Evolutionary conservation across 2,329 filamentous ascomycete species (phyloP).

Genomic region (Grosmannia serpens): DNA sequence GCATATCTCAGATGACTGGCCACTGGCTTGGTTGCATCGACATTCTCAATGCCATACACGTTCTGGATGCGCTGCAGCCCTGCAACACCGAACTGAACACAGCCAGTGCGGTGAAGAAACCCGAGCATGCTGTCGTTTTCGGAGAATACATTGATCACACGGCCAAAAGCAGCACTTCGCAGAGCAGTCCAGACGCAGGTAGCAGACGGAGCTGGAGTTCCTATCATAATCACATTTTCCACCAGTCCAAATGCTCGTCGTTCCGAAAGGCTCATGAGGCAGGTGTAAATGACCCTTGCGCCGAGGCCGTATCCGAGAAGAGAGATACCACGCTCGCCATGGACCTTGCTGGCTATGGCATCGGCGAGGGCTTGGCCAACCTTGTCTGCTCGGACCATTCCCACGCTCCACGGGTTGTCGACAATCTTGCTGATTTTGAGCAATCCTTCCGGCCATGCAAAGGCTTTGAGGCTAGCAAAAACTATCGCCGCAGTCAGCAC

Average conservation of each 20-base stretch:
- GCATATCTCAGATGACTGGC: slow-evolving; percentile 62
- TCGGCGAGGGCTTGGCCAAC: slow-evolving; percentile 63
- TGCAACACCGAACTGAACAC: slow-evolving; percentile 71
- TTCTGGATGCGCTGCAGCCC: slow-evolving; percentile 66
- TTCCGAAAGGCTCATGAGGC: slow-evolving; percentile 68
- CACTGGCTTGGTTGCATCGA: slow-evolving; percentile 53
- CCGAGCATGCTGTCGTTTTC: slow-evolving; percentile 79
- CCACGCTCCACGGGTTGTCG: slow-evolving; percentile 72
- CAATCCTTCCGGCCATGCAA: slow-evolving; percentile 46
- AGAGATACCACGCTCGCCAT: slow-evolving; percentile 71
- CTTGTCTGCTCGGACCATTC: slow-evolving; percentile 66
- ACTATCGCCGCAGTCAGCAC: background rate
- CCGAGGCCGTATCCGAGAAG: slow-evolving; percentile 75
- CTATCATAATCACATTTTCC: slow-evolving; percentile 77
- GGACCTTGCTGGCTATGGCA: slow-evolving; percentile 67
- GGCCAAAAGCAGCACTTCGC: slow-evolving; percentile 66
- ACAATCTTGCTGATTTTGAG: slow-evolving; percentile 61
- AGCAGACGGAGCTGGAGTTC: slow-evolving; percentile 65
- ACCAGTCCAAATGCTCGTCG: slow-evolving; percentile 74
- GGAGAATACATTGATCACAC: slow-evolving; percentile 84
- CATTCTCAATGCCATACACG: slow-evolving; percentile 54
- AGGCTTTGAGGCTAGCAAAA: slow-evolving; percentile 1
- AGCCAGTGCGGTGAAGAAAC: slow-evolving; percentile 76
- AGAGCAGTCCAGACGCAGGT: slow-evolving; percentile 64
- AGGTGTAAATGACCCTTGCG: slow-evolving; percentile 73